Percentiles rank a stretch among this genome's conserved stretches.
Conservation (phyloP, 805 yeast genomes). For the Candida ipomoeae region DNA sequence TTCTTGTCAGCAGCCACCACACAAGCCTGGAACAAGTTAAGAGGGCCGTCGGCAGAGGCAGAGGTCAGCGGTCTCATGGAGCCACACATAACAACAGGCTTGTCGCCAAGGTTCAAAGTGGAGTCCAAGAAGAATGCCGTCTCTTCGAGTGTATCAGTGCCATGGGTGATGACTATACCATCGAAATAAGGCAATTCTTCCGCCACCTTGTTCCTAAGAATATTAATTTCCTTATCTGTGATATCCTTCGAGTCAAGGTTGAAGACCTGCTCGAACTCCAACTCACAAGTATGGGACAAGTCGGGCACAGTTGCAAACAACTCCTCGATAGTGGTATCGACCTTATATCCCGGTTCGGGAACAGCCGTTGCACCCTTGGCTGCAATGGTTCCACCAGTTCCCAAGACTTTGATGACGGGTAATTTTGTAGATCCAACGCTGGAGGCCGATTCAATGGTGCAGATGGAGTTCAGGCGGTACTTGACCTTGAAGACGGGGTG, state of each 20-base stretch:
- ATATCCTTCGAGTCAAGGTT: constrained; percentile 61
- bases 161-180: constrained; percentile 65
- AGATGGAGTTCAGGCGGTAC: constrained; percentile 32
- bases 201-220: constrained; percentile 44
- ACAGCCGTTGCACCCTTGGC: constrained; percentile 46
- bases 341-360: constrained; percentile 52
- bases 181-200: constrained; percentile 44
- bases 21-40: constrained; percentile 68
- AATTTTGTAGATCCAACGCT: constrained; percentile 14
- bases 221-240: constrained; percentile 41
- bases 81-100: constrained; percentile 67
- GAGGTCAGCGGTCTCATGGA: constrained; percentile 73
- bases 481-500: constrained; percentile 34
- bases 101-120: constrained; percentile 30
- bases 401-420: constrained; percentile 46
- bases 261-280: constrained; percentile 59
- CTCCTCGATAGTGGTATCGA: constrained; percentile 41
- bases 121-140: constrained; percentile 61
- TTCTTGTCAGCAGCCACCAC: constrained; percentile 53
- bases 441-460: constrained; percentile 17
- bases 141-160: constrained; percentile 68
- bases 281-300: constrained; percentile 47
- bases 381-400: constrained; percentile 60
- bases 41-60: constrained; percentile 68
- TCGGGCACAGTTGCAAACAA: constrained; percentile 51